Base-by-base conservation (phyloP, 169 alveolate species). In the Plasmodium sp. region DNA sequence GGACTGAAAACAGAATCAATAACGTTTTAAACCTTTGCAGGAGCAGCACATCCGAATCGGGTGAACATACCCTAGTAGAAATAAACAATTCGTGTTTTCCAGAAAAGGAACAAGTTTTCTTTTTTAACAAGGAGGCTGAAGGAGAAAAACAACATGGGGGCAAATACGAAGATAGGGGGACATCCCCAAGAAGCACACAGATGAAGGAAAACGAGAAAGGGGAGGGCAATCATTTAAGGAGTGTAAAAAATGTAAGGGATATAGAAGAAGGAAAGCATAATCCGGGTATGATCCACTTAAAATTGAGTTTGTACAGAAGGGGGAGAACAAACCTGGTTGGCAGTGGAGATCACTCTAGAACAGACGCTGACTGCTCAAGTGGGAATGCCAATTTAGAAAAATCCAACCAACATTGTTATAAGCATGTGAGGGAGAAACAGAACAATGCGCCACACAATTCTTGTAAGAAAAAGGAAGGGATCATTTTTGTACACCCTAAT, bases 1-100 rank as follows among this genome's bases (percentile, higher is more conserved):
- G 62, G 39, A 67, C 14, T 34, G 92, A 83, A 83, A 83, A 83
- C 22, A 71, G 77, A 31, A 84, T 84, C 39, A 84, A 84, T 34
- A 36, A 71, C 73, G 75, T 84, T 36, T 56, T 83, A 34, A 83
- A 83, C 73, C 34, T 83, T 14, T 83, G 56, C 22, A 18, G 72
- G 39, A 27, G 39, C n/a, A 81, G 72, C 33, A 41, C 43, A 3
- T 81, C 75, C 67, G 85, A 45, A 36, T 22, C 85, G 67, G 72
- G 36, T 45, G 71, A 45, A 18, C 58, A 0, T 5, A 48, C 5
- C 14, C 36, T 45, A 39, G 56, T 80, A 80, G 18, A 6, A 41
- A 80, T 34, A 80, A 45, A 34, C n/a, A 51, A 31, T 81, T 81
- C 79, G 1, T 4, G n/a, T 12, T 14, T 7, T 81, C 7, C 2